Conservation (phyloP, 768 basidiomycete genomes). For the Auricularia cornea region DNA sequence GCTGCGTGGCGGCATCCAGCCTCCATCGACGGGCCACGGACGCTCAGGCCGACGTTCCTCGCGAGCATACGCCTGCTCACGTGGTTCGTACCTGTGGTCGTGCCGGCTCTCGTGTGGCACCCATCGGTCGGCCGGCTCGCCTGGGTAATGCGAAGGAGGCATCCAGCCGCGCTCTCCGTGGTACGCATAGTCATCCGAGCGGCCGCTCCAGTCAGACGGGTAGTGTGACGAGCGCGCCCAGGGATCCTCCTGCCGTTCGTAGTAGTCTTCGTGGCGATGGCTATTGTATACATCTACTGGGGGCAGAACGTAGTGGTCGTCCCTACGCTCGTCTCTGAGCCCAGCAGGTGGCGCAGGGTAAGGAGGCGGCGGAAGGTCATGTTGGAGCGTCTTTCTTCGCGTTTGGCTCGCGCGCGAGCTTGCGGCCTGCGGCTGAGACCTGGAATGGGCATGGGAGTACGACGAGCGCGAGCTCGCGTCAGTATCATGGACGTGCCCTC, state of each 20-base stretch:
- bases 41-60: background rate
- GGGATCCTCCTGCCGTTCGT: constrained; percentile 33
- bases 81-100: background rate
- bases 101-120: background rate
- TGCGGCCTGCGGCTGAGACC: background rate
- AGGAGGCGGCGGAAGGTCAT: constrained; percentile 1
- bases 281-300: constrained; percentile 45
- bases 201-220: constrained; percentile 28
- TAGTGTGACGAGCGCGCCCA: constrained; percentile 36
- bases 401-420: background rate
- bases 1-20: background rate
- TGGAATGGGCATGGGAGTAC: background rate
- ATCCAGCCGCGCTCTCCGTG: constrained; percentile 37
- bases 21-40: background rate
- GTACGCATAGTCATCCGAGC: constrained; percentile 39
- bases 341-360: background rate
- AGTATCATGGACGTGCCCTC: background rate
- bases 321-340: background rate
- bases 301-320: constrained; percentile 33
- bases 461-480: background rate
- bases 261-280: constrained; percentile 39
- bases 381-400: background rate
- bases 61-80: background rate
- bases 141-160: constrained; percentile 34
- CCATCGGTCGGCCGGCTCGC: constrained; percentile 23